A percentile compares a stretch with the other conserved stretches of the same genome.
Evolutionary conservation across 768 basidiomycete species (phyloP).

Genomic region (Cantharellus cinnabarinus): DNA sequence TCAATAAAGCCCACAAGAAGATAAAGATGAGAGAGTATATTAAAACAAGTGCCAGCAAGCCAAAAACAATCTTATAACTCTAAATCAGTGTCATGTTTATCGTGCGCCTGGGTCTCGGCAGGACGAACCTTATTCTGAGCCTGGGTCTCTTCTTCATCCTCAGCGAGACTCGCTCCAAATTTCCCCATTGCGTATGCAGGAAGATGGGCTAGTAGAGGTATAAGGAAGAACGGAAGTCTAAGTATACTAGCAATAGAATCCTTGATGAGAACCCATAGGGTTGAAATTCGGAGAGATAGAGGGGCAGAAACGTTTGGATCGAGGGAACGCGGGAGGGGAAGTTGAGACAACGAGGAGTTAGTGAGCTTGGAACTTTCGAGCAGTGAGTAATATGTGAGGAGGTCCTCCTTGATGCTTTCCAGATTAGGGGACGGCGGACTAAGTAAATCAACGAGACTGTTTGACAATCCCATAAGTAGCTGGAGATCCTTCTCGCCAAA

Average conservation of each 20-base stretch:
- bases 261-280: conserved; percentile 55
- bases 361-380: conserved; percentile 64
- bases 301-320: conserved; percentile 33
- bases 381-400: conserved; percentile 78
- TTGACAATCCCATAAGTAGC: conserved; percentile 1
- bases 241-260: conserved; percentile 56
- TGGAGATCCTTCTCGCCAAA: conserved; percentile 2
- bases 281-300: conserved; percentile 65
- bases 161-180: conserved; percentile 48
- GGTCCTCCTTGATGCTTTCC: conserved; percentile 37
- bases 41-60: conserved; percentile 46
- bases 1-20: conserved; percentile 65
- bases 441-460: conserved; percentile 75
- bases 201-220: conserved; percentile 23
- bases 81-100: not conserved
- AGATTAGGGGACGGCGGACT: conserved; percentile 43
- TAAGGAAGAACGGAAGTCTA: conserved; percentile 42
- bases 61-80: conserved; percentile 36
- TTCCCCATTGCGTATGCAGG: conserved; percentile 62
- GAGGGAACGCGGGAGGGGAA: conserved; percentile 67
- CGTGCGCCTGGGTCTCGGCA: not conserved
- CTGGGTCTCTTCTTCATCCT: conserved; percentile 83
- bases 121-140: conserved; percentile 70
- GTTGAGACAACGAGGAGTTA: conserved; percentile 62
- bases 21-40: conserved; percentile 77